Evolutionary conservation across 2,329 filamentous ascomycete species (phyloP).

Genomic region (Beauveria rudraprayagi): DNA sequence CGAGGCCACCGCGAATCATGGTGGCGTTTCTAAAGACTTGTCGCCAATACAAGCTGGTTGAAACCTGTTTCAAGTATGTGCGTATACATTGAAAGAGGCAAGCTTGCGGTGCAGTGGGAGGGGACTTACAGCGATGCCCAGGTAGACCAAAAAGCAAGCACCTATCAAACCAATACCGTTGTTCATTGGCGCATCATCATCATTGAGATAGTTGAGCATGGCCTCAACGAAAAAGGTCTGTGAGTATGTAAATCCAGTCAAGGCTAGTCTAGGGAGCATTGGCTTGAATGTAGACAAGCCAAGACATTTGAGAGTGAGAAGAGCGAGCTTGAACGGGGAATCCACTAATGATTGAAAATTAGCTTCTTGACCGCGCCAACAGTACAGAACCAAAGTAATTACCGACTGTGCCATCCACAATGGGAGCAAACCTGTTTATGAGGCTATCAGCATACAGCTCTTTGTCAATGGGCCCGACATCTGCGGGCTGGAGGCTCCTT

Average conservation of each 20-base stretch:
- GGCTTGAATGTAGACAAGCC: not conserved
- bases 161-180: not conserved
- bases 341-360: not conserved
- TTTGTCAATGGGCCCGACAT: not conserved
- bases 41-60: not conserved
- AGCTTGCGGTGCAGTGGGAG: not conserved
- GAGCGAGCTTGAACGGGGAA: not conserved
- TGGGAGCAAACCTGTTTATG: not conserved
- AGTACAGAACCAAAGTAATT: not conserved
- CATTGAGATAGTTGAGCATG: not conserved
- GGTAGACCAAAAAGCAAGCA: not conserved
- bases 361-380: not conserved
- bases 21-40: not conserved
- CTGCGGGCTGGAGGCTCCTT: not conserved
- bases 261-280: not conserved
- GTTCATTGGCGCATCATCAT: not conserved
- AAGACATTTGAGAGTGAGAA: not conserved
- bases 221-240: not conserved
- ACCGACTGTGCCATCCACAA: not conserved
- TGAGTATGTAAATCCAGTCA: not conserved
- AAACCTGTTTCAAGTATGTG: not conserved
- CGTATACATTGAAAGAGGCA: not conserved
- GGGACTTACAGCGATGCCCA: not conserved
- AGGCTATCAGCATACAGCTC: not conserved
- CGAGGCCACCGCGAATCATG: not conserved